Evolutionary conservation across 1,284 basidiomycete genomes (phyloP).

Genomic region (Irpex sp.): DNA sequence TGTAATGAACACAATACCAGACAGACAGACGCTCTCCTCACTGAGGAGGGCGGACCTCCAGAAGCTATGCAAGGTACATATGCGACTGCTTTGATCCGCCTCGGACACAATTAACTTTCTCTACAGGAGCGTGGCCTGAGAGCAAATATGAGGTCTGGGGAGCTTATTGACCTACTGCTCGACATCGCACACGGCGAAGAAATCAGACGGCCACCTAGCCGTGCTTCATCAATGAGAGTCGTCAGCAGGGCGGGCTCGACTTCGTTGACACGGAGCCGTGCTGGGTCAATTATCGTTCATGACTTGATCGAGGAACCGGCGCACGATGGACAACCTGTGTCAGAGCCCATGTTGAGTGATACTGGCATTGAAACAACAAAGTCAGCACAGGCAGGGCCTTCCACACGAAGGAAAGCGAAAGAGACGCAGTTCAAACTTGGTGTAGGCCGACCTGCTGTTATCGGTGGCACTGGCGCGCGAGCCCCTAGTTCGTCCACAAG

Average conservation of each 20-base stretch:
- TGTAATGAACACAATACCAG: constrained; percentile 47
- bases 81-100: background rate
- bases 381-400: constrained; percentile 18
- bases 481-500: constrained; percentile 46
- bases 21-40: constrained; percentile 50
- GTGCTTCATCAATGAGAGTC: constrained; percentile 26
- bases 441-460: constrained; percentile 63
- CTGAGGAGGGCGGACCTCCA: constrained; percentile 73
- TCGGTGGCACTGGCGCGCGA: constrained; percentile 65
- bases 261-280: constrained; percentile 31
- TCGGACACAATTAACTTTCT: constrained; percentile 8
- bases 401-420: constrained; percentile 58
- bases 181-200: constrained; percentile 36
- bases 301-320: constrained; percentile 47
- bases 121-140: constrained; percentile 69
- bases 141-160: constrained; percentile 76
- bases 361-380: too few relatives aligned
- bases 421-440: constrained; percentile 66
- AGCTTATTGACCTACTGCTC: constrained; percentile 68
- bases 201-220: constrained; percentile 18
- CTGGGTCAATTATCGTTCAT: constrained; percentile 45
- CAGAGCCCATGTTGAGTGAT: constrained; percentile 45
- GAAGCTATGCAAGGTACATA: constrained; percentile 66
- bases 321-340: constrained; percentile 12
- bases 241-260: constrained; percentile 29